Percentiles rank a stretch among this genome's conserved stretches.
phyloP scores from a whole-genome alignment of 352 stramenopile genomes.

The Globisporangium polare region DNA sequence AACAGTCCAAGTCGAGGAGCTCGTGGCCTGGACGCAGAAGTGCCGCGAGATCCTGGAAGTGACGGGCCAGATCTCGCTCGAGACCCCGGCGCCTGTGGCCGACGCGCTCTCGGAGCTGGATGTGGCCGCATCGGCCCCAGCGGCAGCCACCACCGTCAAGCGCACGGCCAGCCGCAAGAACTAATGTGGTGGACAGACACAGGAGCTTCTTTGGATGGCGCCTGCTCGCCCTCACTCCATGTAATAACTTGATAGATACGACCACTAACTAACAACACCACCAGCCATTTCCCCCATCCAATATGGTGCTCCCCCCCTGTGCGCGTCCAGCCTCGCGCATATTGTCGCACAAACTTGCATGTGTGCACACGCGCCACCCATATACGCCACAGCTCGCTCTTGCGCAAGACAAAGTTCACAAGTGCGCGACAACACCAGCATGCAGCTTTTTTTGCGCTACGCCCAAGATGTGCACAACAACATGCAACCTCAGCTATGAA shows the following conservation, averaged over 20 bases:
- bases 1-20: constrained; percentile 90
- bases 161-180: constrained; percentile 69
- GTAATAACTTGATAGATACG: constrained; percentile 15
- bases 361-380: not conserved
- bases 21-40: constrained; percentile 87
- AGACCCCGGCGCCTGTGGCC: constrained; percentile 16
- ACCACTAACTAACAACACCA: constrained; percentile 9
- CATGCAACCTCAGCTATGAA: not conserved
- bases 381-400: too few species aligned
- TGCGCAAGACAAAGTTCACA: too few species aligned
- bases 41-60: constrained; percentile 87
- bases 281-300: not conserved
- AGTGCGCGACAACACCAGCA: too few species aligned
- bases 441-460: too few species aligned
- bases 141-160: constrained; percentile 41
- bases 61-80: constrained; percentile 69
- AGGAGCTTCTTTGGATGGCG: not conserved
- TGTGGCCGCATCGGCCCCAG: constrained; percentile 21
- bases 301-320: not conserved
- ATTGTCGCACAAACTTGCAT: not conserved
- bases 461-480: too few species aligned
- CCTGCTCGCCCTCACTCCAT: not conserved
- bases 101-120: constrained; percentile 18
- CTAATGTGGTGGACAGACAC: constrained; percentile 16
- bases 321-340: not conserved